Evolutionary conservation across 2,329 filamentous ascomycete species (phyloP), one percentile per base, ranked within the genome.

Genomic region (Pestalotiopsis sp.): DNA sequence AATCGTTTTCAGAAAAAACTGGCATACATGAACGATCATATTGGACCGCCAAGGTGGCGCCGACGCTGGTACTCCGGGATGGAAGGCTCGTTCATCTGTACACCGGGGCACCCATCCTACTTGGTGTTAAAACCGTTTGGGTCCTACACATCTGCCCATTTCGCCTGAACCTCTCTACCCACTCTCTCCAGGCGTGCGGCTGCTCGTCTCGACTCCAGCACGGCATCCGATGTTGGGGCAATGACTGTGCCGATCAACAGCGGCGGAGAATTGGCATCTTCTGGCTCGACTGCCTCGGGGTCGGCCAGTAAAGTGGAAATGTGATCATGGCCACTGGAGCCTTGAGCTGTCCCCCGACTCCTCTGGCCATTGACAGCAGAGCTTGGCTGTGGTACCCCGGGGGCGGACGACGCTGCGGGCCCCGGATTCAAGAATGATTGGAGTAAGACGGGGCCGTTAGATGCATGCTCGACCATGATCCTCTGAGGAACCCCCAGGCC

Each of bases 381-480:
- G 31, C 31, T 36, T 36, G 59, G 68, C 14, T 68, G 62, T 56
- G 57, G 20, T 13, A 13, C 49, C 20, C 59, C 41, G 12, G 13
- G 12, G 36, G 31, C 57, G 41, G 20, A 11, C 25, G 31, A 9
- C 9, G 31, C 31, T 17, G 67, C 59, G 11, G 71, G 39, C 31
- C 66, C 20, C 52, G 73, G 65, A 69, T 67, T 73, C 9, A 77
- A 52, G 70, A 74, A 76, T 11, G 75, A 72, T 17, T 76, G 78
- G 3, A 82, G 70, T 4, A 82, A 66, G 4, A 82, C 67, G 6
- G 81, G 78, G 0, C 81, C 81, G 4, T 72, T 69, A 62, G 72
- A 73, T 0, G 45, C 80, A 75, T 87, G 86, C 75, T 90, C 88
- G 75, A 90, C 84, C 77, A 90, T 86, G 71, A 90, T 83, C 76